Evolutionary conservation across 2,329 filamentous ascomycete species (phyloP).

Genomic region (Conoideocrella luteorostrata): DNA sequence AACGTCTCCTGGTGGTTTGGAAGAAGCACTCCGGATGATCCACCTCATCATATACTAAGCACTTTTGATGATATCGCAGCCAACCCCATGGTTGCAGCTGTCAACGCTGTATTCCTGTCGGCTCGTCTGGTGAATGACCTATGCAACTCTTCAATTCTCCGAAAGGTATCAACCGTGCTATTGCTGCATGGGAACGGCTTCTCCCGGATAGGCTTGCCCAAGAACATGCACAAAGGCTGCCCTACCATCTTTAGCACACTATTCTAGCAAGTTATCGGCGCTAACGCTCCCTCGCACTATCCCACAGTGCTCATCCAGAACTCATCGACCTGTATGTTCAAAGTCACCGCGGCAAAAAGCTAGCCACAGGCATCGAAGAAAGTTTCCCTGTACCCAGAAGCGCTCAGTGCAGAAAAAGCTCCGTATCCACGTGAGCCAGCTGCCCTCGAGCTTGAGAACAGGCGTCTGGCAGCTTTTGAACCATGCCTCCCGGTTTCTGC

Average conservation of each 20-base stretch:
- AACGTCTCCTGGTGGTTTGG: no score
- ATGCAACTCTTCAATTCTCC: not conserved
- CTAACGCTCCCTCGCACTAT: conserved; percentile 18
- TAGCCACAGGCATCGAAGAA: conserved; percentile 1
- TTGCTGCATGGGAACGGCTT: conserved; percentile 18
- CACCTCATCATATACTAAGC: not conserved
- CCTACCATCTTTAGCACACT: conserved; percentile 22
- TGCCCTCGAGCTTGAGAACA: not conserved
- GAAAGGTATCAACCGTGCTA: not conserved
- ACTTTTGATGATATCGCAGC: not conserved
- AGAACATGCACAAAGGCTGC: conserved; percentile 26
- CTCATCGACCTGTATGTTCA: conserved; percentile 10
- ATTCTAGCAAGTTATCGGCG: conserved; percentile 22
- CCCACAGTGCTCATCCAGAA: conserved; percentile 22
- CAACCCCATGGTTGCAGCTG: not conserved
- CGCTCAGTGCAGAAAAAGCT: not conserved
- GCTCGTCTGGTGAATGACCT: not conserved
- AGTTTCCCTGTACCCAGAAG: not conserved
- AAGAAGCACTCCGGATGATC: no score
- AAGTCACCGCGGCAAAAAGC: conserved; percentile 11
- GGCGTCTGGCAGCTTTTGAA: conserved; percentile 15
- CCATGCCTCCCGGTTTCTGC: conserved; percentile 21
- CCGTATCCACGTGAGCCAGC: not conserved
- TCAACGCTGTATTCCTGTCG: not conserved
- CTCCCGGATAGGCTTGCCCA: conserved; percentile 23